Base-by-base conservation (phyloP, 164 flowering plant genomes). In the Akebia trifoliata region DNA sequence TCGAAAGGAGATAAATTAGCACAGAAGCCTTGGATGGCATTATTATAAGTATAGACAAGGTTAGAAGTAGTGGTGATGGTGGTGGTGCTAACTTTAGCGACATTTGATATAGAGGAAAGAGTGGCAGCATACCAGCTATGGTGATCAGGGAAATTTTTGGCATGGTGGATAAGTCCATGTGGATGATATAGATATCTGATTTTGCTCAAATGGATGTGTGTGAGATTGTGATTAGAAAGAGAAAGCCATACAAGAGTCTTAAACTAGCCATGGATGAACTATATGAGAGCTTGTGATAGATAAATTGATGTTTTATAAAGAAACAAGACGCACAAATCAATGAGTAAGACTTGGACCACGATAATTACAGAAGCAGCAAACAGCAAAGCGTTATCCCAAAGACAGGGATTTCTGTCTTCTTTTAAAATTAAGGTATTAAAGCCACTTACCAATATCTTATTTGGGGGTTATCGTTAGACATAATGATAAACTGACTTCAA, bases 121-220 rank as follows among this genome's bases (percentile, higher is more conserved):
- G 57, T 43, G 17, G 64, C 22, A 17, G 26, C 28, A 18, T 61
- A 52, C 65, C 65, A 61, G 30, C 29, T 38, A 6, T 61, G 48
- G 30, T 61, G 57, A 42, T 43, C 40, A 0, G 56, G 10, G 58
- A 59, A 52, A 21, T 22, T 20, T 51, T 12, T 15, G 69, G 63
- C 63, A 58, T 65, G 21, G 57, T 37, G 2, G 59, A 65, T 43
- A 11, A 6, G 14, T 58, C 68, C 68, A 65, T 65, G 51, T 65
- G 68, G 51, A 65, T 28, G 29, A 65, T 65, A 20, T 58, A 65
- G 1, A 40, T 51, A 0, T 50, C 40, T 22, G 26, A 32, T 31
- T 44, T 43, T 18, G 35, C 60, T 32, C 9, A 53, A 2, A 29
- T 45, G 21, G 26, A 57, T 0, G 12, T 44, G 21, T 44, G 24